Conservation (phyloP, 371 early-diverging fungal species). For the Homolaphlyctis polyrhiza region DNA sequence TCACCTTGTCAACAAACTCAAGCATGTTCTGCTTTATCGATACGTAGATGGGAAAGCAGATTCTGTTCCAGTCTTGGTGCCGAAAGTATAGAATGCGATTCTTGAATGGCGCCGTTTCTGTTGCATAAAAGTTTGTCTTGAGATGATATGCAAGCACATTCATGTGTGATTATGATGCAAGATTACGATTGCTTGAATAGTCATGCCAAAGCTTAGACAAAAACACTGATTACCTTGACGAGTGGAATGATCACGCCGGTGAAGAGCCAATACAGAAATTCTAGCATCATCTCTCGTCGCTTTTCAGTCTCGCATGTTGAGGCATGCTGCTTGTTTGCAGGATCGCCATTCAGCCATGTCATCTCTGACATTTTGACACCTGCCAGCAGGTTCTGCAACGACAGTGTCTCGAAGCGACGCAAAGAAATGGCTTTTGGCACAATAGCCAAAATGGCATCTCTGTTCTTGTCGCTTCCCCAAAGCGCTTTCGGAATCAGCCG, state of each 20-base stretch:
- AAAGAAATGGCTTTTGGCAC: slow-evolving; percentile 36
- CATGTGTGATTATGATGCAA: neutral
- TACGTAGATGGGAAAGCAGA: slow-evolving; percentile 38
- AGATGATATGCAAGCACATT: too few relatives aligned
- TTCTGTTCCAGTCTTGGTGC: slow-evolving; percentile 63
- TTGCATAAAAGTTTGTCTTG: slow-evolving; percentile 68
- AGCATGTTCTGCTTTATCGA: slow-evolving; percentile 40
- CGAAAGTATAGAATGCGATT: slow-evolving; percentile 68
- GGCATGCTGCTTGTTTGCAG: slow-evolving; percentile 10
- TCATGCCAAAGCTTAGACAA: neutral
- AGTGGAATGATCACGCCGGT: slow-evolving; percentile 49
- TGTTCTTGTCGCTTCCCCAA: slow-evolving; percentile 52
- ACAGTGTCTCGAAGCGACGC: slow-evolving; percentile 54
- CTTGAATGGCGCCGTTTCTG: slow-evolving; percentile 54
- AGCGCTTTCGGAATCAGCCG: slow-evolving; percentile 46
- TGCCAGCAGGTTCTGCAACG: slow-evolving; percentile 52
- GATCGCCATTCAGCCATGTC: slow-evolving; percentile 31
- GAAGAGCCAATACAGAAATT: slow-evolving; percentile 66
- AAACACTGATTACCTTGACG: slow-evolving; percentile 49
- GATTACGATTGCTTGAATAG: neutral
- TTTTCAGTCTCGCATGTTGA: slow-evolving; percentile 46
- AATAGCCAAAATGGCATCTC: slow-evolving; percentile 20
- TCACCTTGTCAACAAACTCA: slow-evolving; percentile 23
- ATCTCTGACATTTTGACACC: slow-evolving; percentile 46
- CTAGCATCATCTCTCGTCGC: slow-evolving; percentile 42